Evolutionary conservation across 805 yeast genomes (phyloP).

Genomic region (Zygoascus biomembranicola): DNA sequence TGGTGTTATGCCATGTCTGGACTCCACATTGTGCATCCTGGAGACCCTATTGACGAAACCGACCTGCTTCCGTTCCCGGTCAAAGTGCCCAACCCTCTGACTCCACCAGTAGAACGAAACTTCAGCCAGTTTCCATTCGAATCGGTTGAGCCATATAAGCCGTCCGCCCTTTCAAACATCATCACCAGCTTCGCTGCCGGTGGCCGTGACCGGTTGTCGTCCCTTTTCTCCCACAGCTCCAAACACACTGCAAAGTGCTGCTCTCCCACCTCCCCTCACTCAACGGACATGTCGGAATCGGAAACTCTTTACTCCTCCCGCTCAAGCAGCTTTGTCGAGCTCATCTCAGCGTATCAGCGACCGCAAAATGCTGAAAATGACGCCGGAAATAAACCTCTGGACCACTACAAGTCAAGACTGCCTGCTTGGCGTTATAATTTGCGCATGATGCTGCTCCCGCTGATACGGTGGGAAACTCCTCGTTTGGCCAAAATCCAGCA

Average conservation of each 20-base stretch:
- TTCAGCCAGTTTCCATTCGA: background rate
- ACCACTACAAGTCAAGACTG: conserved; percentile 56
- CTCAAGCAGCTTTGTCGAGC: conserved; percentile 16
- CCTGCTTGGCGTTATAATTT: conserved; percentile 37
- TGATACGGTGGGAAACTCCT: conserved; percentile 58
- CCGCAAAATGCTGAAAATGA: conserved; percentile 35
- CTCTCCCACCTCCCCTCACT: background rate
- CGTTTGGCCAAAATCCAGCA: conserved; percentile 51
- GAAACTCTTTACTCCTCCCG: conserved; percentile 2
- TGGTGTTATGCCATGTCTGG: background rate
- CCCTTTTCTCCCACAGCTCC: background rate
- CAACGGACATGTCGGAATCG: background rate
- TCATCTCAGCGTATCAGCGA: conserved; percentile 18
- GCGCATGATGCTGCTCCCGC: conserved; percentile 46
- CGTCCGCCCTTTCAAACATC: background rate
- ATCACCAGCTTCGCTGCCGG: background rate
- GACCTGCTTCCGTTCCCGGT: conserved; percentile 14
- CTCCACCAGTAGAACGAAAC: conserved; percentile 6
- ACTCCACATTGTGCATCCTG: background rate
- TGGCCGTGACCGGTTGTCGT: background rate
- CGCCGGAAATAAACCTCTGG: conserved; percentile 65
- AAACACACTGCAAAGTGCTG: background rate
- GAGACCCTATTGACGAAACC: conserved; percentile 4
- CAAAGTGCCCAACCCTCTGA: conserved; percentile 12
- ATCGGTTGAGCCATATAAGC: background rate